Conservation (phyloP, 208 protist genomes). For the Tritrichomonas musculus region DNA sequence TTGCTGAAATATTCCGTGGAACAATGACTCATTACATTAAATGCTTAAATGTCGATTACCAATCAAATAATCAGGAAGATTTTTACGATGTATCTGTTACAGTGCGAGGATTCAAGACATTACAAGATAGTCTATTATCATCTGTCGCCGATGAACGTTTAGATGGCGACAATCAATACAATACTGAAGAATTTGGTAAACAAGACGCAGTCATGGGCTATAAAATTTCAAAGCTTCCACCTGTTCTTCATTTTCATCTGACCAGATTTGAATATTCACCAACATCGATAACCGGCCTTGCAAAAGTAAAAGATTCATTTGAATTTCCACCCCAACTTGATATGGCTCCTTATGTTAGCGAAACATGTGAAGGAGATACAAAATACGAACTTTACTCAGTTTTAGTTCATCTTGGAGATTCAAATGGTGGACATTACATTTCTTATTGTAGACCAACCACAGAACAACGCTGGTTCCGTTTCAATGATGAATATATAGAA, state of each 20-base stretch:
- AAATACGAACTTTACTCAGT: neutral
- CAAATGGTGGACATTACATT: neutral
- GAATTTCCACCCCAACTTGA: neutral
- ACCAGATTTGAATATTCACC: slow-evolving; percentile 71
- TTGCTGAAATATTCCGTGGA: slow-evolving; percentile 22
- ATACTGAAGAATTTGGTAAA: neutral
- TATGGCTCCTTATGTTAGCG: neutral
- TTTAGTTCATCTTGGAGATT: neutral
- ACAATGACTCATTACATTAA: slow-evolving; percentile 59
- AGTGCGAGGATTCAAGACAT: slow-evolving; percentile 56
- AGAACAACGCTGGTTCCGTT: neutral
- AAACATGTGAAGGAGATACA: neutral
- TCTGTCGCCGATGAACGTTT: neutral
- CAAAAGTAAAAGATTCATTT: slow-evolving; percentile 57
- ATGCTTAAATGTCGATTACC: slow-evolving; percentile 70
- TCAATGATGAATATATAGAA: neutral
- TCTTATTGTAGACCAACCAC: neutral
- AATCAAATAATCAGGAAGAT: slow-evolving; percentile 55
- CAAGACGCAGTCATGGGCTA: slow-evolving; percentile 66
- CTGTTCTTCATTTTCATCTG: slow-evolving; percentile 69
- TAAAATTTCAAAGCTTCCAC: slow-evolving; percentile 61
- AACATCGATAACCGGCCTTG: slow-evolving; percentile 46
- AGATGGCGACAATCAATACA: neutral
- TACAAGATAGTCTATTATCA: slow-evolving; percentile 44
- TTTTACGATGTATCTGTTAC: slow-evolving; percentile 63